phyloP scores from a whole-genome alignment of 1,284 basidiomycete species.

The Bjerkandera adusta region DNA sequence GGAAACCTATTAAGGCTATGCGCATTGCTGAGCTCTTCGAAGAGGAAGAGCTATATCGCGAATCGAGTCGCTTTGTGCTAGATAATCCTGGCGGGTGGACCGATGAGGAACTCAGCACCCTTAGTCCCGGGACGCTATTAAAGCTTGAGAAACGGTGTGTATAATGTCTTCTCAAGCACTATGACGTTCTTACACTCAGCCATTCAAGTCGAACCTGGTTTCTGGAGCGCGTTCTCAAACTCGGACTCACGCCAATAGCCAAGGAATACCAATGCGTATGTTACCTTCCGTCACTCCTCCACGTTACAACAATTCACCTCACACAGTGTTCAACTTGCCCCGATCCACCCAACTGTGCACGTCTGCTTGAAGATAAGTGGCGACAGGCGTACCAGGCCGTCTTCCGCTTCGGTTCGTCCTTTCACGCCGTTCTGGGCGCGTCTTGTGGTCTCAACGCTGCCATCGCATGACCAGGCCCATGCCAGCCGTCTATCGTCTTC shows the following conservation, averaged over 20 bases:
- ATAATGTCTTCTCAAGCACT: not conserved
- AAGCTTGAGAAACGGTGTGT: conserved; percentile 83
- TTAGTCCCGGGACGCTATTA: conserved; percentile 77
- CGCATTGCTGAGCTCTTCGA: conserved; percentile 85
- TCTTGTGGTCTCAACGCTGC: not conserved
- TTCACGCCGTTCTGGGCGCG: conserved; percentile 5
- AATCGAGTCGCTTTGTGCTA: conserved; percentile 86
- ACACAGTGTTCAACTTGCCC: conserved; percentile 79
- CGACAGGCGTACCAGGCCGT: conserved; percentile 83
- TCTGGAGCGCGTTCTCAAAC: conserved; percentile 88
- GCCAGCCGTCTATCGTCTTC: conserved; percentile 88
- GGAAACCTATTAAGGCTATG: conserved; percentile 87
- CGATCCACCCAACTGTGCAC: conserved; percentile 76
- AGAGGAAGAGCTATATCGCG: conserved; percentile 86
- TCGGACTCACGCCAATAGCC: conserved; percentile 81
- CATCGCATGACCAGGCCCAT: conserved; percentile 50
- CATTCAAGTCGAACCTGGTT: conserved; percentile 81
- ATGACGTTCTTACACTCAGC: not conserved
- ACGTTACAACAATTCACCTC: not conserved
- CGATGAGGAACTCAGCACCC: conserved; percentile 76
- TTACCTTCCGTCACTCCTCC: conserved; percentile 14
- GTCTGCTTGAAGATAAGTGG: conserved; percentile 94
- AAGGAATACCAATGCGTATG: conserved; percentile 89
- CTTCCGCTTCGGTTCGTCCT: conserved; percentile 74
- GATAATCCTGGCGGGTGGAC: conserved; percentile 88